Percentiles rank a stretch among this genome's conserved stretches.
phyloP scores from a whole-genome alignment of 225 moss, liverwort and hornwort species.

The Polytrichum commune region DNA sequence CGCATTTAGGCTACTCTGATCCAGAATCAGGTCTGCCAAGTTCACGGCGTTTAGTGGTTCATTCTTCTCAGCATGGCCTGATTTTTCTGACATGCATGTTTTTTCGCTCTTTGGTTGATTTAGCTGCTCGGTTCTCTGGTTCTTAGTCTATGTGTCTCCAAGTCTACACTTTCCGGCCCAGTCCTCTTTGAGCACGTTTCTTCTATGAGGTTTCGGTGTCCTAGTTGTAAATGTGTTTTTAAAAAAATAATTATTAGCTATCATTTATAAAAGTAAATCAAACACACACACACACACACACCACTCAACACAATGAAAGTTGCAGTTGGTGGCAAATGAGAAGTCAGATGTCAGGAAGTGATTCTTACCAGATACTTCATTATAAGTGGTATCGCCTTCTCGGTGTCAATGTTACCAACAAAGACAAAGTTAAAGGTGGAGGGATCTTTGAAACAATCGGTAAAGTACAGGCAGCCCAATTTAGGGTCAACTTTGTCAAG shows the following conservation, averaged over 20 bases:
- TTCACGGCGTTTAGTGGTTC: not conserved
- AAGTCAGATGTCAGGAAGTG: not conserved
- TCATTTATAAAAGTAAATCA: not conserved
- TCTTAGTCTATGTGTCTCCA: not conserved
- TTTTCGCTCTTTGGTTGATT: not conserved
- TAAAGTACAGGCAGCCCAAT: constrained; percentile 71
- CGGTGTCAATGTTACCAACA: constrained; percentile 66
- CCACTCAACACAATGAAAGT: not conserved
- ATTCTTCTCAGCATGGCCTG: constrained; percentile 3
- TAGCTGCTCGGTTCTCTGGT: not conserved
- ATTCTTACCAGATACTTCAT: constrained; percentile 52
- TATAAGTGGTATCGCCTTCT: constrained; percentile 65
- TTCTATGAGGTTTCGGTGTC: too few species aligned
- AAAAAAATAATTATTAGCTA: not conserved
- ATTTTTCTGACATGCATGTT: not conserved
- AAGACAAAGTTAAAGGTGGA: constrained; percentile 66
- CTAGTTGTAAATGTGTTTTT: not conserved
- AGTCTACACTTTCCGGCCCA: too few species aligned
- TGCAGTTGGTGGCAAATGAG: too few species aligned
- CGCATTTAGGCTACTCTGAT: not conserved
- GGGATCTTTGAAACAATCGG: constrained; percentile 67
- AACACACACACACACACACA: not conserved
- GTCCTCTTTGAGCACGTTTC: too few species aligned
- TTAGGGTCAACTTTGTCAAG: constrained; percentile 63
- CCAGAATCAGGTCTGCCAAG: not conserved